These are phyloP conservation scores for Arabidopsis hybrid DNA, from an alignment of 441 rosid species.

Conservation along the genomic window DNA sequence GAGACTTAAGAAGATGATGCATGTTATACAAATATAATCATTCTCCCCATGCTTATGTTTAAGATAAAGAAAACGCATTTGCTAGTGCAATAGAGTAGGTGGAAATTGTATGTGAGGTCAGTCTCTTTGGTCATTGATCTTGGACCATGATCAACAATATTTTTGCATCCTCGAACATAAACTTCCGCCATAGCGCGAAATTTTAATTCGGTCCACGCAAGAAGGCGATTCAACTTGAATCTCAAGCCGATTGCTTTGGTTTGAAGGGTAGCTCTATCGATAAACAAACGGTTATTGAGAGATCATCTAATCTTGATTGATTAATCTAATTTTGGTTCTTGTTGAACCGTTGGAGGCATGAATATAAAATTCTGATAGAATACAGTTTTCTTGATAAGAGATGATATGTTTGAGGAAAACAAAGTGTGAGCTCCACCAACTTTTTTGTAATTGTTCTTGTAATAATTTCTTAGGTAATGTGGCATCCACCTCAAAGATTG, in stretches of 20 bases:
- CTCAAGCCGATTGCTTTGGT: slow-evolving; percentile 1
- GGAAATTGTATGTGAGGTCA: slow-evolving; percentile 17
- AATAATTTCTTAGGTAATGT: slow-evolving; percentile 39
- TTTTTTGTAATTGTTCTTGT: slow-evolving; percentile 27
- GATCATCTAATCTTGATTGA: slow-evolving; percentile 8
- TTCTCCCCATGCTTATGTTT: slow-evolving; percentile 20
- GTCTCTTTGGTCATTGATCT: slow-evolving; percentile 30
- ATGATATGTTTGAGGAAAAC: slow-evolving; percentile 20
- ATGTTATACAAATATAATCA: slow-evolving; percentile 37
- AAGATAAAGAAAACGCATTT: slow-evolving; percentile 36
- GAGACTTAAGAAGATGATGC: slow-evolving; percentile 22
- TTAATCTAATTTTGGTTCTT: slow-evolving; percentile 21
- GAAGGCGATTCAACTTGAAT: background rate
- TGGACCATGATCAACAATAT: slow-evolving; percentile 18
- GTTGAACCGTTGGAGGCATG: slow-evolving; percentile 24
- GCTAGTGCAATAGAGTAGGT: slow-evolving; percentile 45
- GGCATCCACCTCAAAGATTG: slow-evolving; percentile 45
- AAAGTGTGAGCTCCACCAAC: slow-evolving; percentile 40
- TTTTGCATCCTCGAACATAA: background rate
- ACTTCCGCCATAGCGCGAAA: background rate
- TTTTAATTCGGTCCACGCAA: background rate
- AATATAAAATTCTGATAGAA: background rate
- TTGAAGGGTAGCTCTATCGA: background rate
- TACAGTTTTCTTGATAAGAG: slow-evolving; percentile 15
- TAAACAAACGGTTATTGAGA: background rate